These are phyloP conservation scores for Pisolithus tinctorius DNA, from an alignment of 768 basidiomycete genomes.

Conservation along the genomic window DNA sequence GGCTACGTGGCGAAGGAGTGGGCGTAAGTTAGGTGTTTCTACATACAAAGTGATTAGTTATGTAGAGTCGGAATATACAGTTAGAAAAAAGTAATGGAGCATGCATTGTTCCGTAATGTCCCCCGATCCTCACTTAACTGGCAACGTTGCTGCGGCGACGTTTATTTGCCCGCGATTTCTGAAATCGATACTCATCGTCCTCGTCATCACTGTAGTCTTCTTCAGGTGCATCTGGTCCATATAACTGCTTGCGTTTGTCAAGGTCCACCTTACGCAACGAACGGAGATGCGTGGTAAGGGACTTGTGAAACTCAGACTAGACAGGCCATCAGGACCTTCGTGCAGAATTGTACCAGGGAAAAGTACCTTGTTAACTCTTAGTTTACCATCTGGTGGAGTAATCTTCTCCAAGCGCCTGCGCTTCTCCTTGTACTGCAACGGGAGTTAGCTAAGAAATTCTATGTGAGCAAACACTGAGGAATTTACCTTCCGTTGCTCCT, in stretches of 20 bases:
- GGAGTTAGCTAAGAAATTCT: background rate
- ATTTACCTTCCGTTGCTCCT: conserved; percentile 65
- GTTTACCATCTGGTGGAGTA: conserved; percentile 35
- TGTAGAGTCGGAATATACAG: conserved; percentile 17
- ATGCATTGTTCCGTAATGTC: conserved; percentile 13
- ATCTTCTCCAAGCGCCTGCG: conserved; percentile 50
- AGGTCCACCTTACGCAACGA: conserved; percentile 55
- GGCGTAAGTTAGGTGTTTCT: background rate
- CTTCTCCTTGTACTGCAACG: conserved; percentile 50
- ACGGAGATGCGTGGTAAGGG: conserved; percentile 50
- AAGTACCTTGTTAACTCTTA: conserved; percentile 55
- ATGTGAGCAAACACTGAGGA: conserved; percentile 1
- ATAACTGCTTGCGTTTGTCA: conserved; percentile 40
- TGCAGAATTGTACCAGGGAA: conserved; percentile 1
- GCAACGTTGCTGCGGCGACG: conserved; percentile 21
- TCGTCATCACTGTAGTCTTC: conserved; percentile 32
- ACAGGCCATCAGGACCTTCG: background rate
- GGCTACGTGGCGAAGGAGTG: background rate
- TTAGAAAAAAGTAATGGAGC: conserved; percentile 16
- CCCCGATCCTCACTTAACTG: conserved; percentile 12
- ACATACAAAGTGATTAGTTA: conserved; percentile 13
- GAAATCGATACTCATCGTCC: conserved; percentile 25
- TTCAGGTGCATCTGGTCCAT: conserved; percentile 33
- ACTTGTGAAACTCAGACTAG: conserved; percentile 67
- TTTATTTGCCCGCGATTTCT: conserved; percentile 23